Conservation (phyloP, 1,139 yeast species). For the Pichia sp. region DNA sequence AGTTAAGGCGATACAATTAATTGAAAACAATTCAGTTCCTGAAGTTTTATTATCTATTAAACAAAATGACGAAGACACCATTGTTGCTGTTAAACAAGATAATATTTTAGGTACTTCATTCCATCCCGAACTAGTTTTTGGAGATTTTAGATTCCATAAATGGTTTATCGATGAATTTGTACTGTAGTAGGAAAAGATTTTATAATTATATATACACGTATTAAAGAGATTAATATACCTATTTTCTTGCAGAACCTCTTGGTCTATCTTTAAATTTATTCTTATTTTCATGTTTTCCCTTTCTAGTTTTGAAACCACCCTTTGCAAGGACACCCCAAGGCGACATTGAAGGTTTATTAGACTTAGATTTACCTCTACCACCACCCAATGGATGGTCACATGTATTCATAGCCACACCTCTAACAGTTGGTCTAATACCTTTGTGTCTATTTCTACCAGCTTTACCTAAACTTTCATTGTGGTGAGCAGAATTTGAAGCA, state of each 20-base stretch:
- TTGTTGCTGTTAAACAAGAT: slow-evolving; percentile 73
- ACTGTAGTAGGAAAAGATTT: not conserved
- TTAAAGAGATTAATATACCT: not conserved
- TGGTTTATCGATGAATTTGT: slow-evolving; percentile 59
- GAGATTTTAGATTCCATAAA: slow-evolving; percentile 56
- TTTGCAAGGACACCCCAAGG: slow-evolving; percentile 94
- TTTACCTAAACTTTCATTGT: slow-evolving; percentile 85
- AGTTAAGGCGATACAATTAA: not conserved
- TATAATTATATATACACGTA: not conserved
- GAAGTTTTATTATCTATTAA: slow-evolving; percentile 38
- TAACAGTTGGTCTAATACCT: slow-evolving; percentile 90
- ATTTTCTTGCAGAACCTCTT: slow-evolving; percentile 37
- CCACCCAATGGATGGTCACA: slow-evolving; percentile 99
- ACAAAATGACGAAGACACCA: slow-evolving; percentile 31
- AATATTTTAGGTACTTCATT: slow-evolving; percentile 67
- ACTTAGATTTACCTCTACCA: slow-evolving; percentile 99
- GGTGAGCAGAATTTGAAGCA: slow-evolving; percentile 93
- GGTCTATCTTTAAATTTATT: slow-evolving; percentile 84
- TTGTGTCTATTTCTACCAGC: slow-evolving; percentile 93
- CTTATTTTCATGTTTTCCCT: slow-evolving; percentile 77
- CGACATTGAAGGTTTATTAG: slow-evolving; percentile 87
- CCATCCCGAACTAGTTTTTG: slow-evolving; percentile 65
- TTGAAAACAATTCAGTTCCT: slow-evolving; percentile 28
- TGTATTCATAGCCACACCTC: slow-evolving; percentile 99
- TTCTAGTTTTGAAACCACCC: slow-evolving; percentile 91